Percentiles rank a stretch among this genome's conserved stretches.
These are phyloP conservation scores for Breynia disticha DNA, from an alignment of 441 rosid species.

Conservation along the genomic window DNA sequence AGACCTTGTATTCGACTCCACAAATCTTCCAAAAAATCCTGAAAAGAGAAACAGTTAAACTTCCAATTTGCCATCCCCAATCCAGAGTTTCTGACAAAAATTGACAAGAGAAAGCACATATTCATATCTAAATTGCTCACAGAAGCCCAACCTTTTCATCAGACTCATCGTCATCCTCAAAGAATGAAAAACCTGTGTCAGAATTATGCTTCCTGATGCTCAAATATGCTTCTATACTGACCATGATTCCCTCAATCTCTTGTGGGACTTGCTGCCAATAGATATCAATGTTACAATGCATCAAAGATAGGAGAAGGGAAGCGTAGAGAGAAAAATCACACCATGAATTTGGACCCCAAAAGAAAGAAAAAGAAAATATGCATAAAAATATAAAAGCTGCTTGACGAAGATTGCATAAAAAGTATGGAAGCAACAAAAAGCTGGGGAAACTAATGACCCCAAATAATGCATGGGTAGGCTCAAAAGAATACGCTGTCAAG, in stretches of 20 bases:
- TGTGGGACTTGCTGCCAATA: conserved; percentile 90
- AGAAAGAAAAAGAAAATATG: not conserved
- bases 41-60: conserved; percentile 10
- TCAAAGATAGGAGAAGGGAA: too few relatives aligned
- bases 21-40: conserved; percentile 98
- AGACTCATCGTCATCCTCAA: conserved; percentile 53
- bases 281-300: conserved; percentile 4
- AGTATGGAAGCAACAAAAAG: not conserved
- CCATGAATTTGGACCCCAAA: too few relatives aligned
- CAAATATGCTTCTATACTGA: conserved; percentile 85
- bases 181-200: conserved; percentile 59
- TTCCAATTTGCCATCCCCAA: not conserved
- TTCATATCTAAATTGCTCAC: not conserved
- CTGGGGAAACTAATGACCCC: not conserved
- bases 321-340: not conserved
- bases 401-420: not conserved
- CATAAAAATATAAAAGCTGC: not conserved
- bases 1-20: conserved; percentile 70
- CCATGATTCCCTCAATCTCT: conserved; percentile 93
- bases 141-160: conserved; percentile 48
- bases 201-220: conserved; percentile 79
- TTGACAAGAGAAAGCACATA: not conserved
- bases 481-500: not conserved
- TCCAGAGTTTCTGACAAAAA: not conserved
- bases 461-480: not conserved